Percentiles rank a stretch among this genome's conserved stretches.
These are phyloP conservation scores for Pythium graminicola DNA, from an alignment of 352 stramenopile genomes.

Conservation along the genomic window DNA sequence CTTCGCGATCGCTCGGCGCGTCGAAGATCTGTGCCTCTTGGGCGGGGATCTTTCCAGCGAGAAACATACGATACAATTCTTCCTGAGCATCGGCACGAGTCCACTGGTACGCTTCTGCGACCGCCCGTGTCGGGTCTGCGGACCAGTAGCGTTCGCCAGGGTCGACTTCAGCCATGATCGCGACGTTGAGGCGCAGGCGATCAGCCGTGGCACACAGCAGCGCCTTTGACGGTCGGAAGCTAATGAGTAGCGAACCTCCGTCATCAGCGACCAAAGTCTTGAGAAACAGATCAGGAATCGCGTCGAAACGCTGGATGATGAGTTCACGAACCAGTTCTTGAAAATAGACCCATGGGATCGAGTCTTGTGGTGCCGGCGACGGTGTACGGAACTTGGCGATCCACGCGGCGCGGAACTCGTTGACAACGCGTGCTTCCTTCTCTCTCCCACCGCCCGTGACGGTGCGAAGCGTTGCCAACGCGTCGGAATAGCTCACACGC, in stretches of 20 bases:
- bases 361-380: constrained; percentile 35
- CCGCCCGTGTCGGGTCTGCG: constrained; percentile 15
- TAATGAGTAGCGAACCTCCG: constrained; percentile 31
- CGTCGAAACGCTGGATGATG: constrained; percentile 56
- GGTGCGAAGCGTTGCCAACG: constrained; percentile 38
- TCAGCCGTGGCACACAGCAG: constrained; percentile 47
- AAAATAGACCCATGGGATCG: constrained; percentile 43
- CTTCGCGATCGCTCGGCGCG: constrained; percentile 30
- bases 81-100: constrained; percentile 40
- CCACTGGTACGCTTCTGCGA: constrained; percentile 31
- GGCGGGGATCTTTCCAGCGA: constrained; percentile 46
- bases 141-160: constrained; percentile 33
- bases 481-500: constrained; percentile 45
- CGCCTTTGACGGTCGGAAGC: constrained; percentile 39
- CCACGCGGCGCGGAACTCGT: constrained; percentile 53
- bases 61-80: constrained; percentile 64
- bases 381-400: constrained; percentile 59
- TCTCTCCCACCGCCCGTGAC: constrained; percentile 43
- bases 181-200: constrained; percentile 33
- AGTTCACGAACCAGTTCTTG: constrained; percentile 65
- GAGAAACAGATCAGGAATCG: constrained; percentile 38
- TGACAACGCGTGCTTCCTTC: constrained; percentile 33
- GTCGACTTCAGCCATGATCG: constrained; percentile 45
- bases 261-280: constrained; percentile 25
- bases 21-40: constrained; percentile 64